Base-by-base conservation (phyloP, 2,329 filamentous ascomycete genomes). In the Rutstroemia sp. region DNA sequence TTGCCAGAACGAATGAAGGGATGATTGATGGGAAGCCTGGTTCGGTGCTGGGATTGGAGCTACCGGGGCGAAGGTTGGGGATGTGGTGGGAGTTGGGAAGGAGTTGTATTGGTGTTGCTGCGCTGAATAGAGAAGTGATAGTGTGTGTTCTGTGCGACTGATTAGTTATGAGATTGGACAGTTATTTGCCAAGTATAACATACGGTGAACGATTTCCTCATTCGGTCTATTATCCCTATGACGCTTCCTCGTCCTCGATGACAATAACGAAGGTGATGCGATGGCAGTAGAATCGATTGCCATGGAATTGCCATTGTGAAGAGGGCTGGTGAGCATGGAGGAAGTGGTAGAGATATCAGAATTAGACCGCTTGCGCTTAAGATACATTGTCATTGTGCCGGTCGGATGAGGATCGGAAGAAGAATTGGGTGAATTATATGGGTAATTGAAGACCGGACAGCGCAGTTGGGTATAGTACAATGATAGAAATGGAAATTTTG, bases 281-380 rank as follows among this genome's bases (percentile, higher is more conserved):
- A 67, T 64, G 47, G 52, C 57, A 50, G 61, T 56, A 65, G 65
- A 53, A 66, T 69, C 59, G 64, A 71, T 70, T 56, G 66, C 65
- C 38, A 72, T 67, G 58, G 67, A 66, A 39, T 71, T 67, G 59
- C 71, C 67, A 59, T 73, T 66, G 45, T 66, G 58, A 58, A 58
- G 61, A 4, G 67, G 66, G 14, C 66, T 66, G 8, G 75, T 73
- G 9, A 78, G 70, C 6, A 72, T 72, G 58, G 71, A 70, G 51
- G 74, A 75, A 38, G 74, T 74, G 38, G 74, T 71, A 49, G 76
- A 78, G 58, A 83, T 72, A 67, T 83, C 80, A 21, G 79, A 80
- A 55, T 78, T 75, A 63, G 82, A 85, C 45, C 81, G 78, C 74
- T 86, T 86, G 70, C 83, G 81, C 69, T 86, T 86, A 66, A 83